These are phyloP conservation scores for Bothriochloa decipiens DNA, from an alignment of 176 grass and related monocot species.

Conservation along the genomic window DNA sequence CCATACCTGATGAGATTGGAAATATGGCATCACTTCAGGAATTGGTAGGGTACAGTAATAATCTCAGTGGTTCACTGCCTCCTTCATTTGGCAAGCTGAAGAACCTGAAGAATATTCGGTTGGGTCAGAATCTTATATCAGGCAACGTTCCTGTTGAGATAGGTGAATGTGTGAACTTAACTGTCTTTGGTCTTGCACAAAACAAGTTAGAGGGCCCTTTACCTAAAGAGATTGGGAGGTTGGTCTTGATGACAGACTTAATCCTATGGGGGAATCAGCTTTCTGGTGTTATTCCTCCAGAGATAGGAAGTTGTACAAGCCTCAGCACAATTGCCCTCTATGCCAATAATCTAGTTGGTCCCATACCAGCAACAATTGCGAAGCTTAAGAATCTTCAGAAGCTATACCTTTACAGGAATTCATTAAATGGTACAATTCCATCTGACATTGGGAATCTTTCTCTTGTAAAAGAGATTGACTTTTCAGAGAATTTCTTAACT, in stretches of 20 bases:
- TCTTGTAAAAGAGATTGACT: constrained; percentile 74
- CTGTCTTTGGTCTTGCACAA: constrained; percentile 89
- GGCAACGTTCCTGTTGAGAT: constrained; percentile 87
- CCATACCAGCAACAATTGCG: constrained; percentile 76
- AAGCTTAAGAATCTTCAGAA: constrained; percentile 64
- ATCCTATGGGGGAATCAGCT: constrained; percentile 86
- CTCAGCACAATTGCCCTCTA: constrained; percentile 81
- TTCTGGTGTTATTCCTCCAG: constrained; percentile 68
- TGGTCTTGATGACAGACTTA: constrained; percentile 73
- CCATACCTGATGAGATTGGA: constrained; percentile 79
- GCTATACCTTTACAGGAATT: constrained; percentile 90
- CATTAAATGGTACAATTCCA: constrained; percentile 83
- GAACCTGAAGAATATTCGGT: constrained; percentile 71
- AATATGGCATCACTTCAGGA: constrained; percentile 72
- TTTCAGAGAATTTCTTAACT: constrained; percentile 90
- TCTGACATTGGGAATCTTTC: constrained; percentile 75
- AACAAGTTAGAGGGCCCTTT: constrained; percentile 73
- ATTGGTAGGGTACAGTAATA: constrained; percentile 89
- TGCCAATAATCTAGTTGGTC: constrained; percentile 74
- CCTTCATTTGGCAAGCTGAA: constrained; percentile 71
- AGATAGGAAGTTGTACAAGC: constrained; percentile 81
- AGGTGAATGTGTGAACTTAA: constrained; percentile 64
- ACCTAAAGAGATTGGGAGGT: constrained; percentile 73
- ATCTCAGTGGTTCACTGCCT: constrained; percentile 79
- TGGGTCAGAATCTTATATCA: constrained; percentile 87